Conservation (phyloP, 2,329 filamentous ascomycete genomes). For the Epichloe sylvatica region DNA sequence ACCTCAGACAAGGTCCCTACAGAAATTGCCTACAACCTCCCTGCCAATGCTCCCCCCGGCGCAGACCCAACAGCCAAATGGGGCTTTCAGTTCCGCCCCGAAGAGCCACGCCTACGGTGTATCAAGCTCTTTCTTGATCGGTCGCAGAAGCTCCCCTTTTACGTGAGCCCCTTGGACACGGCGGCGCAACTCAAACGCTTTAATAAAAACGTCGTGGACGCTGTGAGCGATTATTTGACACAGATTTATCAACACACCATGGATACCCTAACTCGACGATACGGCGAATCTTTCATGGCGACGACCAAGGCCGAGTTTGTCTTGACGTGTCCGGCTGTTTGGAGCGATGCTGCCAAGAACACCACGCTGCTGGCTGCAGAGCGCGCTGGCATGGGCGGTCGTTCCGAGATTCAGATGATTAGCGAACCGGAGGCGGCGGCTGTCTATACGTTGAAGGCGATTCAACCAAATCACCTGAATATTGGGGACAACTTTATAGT, state of each 20-base stretch:
- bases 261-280: constrained; percentile 59
- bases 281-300: constrained; percentile 66
- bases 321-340: constrained; percentile 69
- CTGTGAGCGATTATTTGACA: constrained; percentile 65
- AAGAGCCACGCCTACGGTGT: constrained; percentile 61
- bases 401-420: constrained; percentile 61
- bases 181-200: constrained; percentile 60
- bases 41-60: constrained; percentile 16
- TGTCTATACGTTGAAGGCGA: constrained; percentile 66
- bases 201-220: constrained; percentile 65
- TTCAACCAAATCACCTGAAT: constrained; percentile 59
- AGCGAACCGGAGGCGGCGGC: constrained; percentile 70
- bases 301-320: constrained; percentile 66
- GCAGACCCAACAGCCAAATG: constrained; percentile 47
- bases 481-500: constrained; percentile 54
- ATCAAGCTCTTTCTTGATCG: constrained; percentile 77
- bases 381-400: constrained; percentile 61
- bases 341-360: constrained; percentile 77
- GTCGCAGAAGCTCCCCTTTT: constrained; percentile 67
- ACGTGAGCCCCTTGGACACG: constrained; percentile 64
- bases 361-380: constrained; percentile 67
- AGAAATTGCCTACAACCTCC: constrained; percentile 51
- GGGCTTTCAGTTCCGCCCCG: constrained; percentile 72
- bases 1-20: constrained; percentile 81
- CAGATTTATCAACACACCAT: constrained; percentile 67